phyloP scores from a whole-genome alignment of 177 flowering plant genomes.

The Vitis hybrid region DNA sequence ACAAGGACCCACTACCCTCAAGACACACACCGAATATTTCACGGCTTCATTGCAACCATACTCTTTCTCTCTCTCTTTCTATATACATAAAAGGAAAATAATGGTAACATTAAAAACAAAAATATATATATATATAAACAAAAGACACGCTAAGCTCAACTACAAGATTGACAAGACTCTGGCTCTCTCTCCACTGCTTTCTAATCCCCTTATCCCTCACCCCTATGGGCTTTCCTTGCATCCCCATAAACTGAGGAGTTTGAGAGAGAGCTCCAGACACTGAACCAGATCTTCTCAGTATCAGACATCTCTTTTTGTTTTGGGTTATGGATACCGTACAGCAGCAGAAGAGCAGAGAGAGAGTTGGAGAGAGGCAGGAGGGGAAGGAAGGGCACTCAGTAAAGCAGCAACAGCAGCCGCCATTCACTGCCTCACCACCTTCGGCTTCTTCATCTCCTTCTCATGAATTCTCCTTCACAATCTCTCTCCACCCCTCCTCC shows the following conservation, averaged over 20 bases:
- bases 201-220: slow-evolving; percentile 33
- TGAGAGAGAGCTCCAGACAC: slow-evolving; percentile 6
- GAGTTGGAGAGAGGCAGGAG: slow-evolving; percentile 1
- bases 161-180: slow-evolving; percentile 13
- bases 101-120: slow-evolving; percentile 10
- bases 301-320: neutral
- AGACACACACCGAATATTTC: slow-evolving; percentile 14
- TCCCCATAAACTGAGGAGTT: neutral
- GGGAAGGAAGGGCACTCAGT: slow-evolving; percentile 5
- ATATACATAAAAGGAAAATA: slow-evolving; percentile 2
- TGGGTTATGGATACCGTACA: slow-evolving; percentile 29
- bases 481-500: slow-evolving; percentile 46
- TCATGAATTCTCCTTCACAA: slow-evolving; percentile 83
- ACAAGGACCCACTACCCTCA: slow-evolving; percentile 28
- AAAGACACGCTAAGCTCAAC: slow-evolving; percentile 14
- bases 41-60: slow-evolving; percentile 18
- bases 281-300: slow-evolving; percentile 10
- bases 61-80: slow-evolving; percentile 9
- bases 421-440: slow-evolving; percentile 36
- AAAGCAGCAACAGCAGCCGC: slow-evolving; percentile 8
- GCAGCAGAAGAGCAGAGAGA: slow-evolving; percentile 13
- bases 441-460: slow-evolving; percentile 78
- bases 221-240: neutral
- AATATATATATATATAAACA: slow-evolving; percentile 3
- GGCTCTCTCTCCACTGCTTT: slow-evolving; percentile 31